A percentile compares a stretch with the other conserved stretches of the same genome.
phyloP scores from a whole-genome alignment of 768 basidiomycete genomes.

The Lentinula lateritia region DNA sequence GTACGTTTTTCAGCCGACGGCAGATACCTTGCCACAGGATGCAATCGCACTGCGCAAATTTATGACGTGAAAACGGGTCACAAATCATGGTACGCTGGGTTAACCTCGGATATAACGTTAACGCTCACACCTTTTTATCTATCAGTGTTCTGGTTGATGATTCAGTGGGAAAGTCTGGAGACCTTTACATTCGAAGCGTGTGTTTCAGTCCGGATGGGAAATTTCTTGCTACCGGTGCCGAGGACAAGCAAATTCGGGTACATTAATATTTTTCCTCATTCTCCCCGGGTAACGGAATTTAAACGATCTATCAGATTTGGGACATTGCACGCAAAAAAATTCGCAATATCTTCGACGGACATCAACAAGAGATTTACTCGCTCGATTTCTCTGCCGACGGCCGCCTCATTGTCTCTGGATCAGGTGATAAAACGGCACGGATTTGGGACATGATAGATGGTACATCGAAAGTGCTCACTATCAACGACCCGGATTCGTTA shows the following conservation, averaged over 20 bases:
- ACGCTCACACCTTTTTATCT: constrained; percentile 18
- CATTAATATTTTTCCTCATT: constrained; percentile 16
- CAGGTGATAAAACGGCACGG: constrained; percentile 57
- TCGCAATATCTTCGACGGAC: constrained; percentile 78
- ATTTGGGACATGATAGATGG: constrained; percentile 41
- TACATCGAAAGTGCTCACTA: constrained; percentile 38
- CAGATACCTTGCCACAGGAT: constrained; percentile 89
- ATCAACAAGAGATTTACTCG: constrained; percentile 91
- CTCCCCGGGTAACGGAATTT: neutral
- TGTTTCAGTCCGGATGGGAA: constrained; percentile 93
- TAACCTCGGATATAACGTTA: neutral
- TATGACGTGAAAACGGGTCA: constrained; percentile 85
- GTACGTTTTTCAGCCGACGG: constrained; percentile 94
- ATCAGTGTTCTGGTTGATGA: constrained; percentile 60
- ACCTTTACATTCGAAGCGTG: constrained; percentile 80
- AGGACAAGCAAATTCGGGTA: constrained; percentile 90
- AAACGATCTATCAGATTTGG: constrained; percentile 63
- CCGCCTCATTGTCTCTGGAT: constrained; percentile 81
- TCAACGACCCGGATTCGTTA: constrained; percentile 46
- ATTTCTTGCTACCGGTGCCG: constrained; percentile 89
- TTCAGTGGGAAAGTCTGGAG: constrained; percentile 49
- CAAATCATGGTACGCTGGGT: constrained; percentile 62
- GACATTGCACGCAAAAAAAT: constrained; percentile 80
- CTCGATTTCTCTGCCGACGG: constrained; percentile 90
- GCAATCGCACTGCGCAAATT: constrained; percentile 93